Conservation (phyloP, 805 yeast species). For the Ogataea naganishii region DNA sequence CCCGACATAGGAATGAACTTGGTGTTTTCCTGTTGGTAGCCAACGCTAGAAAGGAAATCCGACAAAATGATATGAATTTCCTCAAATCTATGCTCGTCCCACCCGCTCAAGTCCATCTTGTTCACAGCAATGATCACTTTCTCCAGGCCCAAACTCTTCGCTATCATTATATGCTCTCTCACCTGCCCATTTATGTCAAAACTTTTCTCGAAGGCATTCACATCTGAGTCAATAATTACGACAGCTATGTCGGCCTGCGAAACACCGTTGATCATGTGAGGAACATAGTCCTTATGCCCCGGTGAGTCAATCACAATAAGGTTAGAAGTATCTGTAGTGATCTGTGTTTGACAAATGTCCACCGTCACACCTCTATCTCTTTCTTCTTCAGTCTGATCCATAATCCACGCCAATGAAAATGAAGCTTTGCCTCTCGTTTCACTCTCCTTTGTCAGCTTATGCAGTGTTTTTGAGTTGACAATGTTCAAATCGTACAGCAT, state of each 20-base stretch:
- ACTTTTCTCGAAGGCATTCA: conserved; percentile 65
- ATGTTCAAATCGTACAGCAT: conserved; percentile 58
- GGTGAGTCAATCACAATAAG: conserved; percentile 81
- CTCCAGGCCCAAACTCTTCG: conserved; percentile 58
- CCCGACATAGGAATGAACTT: conserved; percentile 65
- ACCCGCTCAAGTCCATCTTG: conserved; percentile 57
- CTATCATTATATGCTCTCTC: conserved; percentile 66
- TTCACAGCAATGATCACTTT: conserved; percentile 55
- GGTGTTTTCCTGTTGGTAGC: conserved; percentile 32
- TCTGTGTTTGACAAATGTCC: conserved; percentile 62
- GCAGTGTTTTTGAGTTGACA: conserved; percentile 55
- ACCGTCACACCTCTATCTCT: conserved; percentile 71
- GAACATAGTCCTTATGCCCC: conserved; percentile 76
- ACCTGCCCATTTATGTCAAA: conserved; percentile 62
- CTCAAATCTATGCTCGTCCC: conserved; percentile 45
- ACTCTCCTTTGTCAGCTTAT: conserved; percentile 56
- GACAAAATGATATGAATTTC: conserved; percentile 40
- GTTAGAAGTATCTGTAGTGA: conserved; percentile 44
- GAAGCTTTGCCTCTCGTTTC: conserved; percentile 65
- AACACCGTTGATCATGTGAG: conserved; percentile 80
- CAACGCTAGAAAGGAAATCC: conserved; percentile 47
- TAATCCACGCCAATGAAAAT: conserved; percentile 77
- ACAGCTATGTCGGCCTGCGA: conserved; percentile 71
- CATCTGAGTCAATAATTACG: conserved; percentile 57
- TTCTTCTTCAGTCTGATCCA: conserved; percentile 77